Evolutionary conservation across 768 basidiomycete species (phyloP), one percentile per base, ranked within the genome.

Genomic region (Pulveroboletus sp.): DNA sequence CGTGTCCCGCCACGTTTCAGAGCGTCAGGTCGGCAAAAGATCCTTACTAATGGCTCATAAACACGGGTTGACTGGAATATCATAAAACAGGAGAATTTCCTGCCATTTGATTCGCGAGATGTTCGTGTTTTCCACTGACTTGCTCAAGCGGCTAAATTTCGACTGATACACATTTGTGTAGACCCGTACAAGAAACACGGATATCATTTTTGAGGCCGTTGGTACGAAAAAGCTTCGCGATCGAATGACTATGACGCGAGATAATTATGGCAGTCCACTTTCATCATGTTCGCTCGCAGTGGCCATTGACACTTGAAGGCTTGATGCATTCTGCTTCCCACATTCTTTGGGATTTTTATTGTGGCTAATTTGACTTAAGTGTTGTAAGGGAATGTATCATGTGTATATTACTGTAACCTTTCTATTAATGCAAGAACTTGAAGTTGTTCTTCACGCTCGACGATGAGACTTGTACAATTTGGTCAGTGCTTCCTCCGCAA

Each of bases 191-290:
- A 53, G 58, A 41, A 53, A 47, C 13, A 53, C 61, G 4, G 60
- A 60, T 8, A 49, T 63, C 23, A 27, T 53, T 11, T 61, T 61
- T 27, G 60, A 63, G 39, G 44, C 51, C 6, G 44, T 60, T 19
- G 39, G 39, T 29, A 40, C 19, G 17, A 63, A 57, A 29, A 63
- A 53, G 39, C 16, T 51, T 7, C 50, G 47, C 23, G 39, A 52
- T 41, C 57, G 16, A 13, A 34, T 43, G 10, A 46, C 47, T 8
- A 44, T 53, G n/a, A 9, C 38, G 20, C 42, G 35, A 27, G 45
- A 42, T 14, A 35, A 33, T 20, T 9, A n/a, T 2, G 25, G 43
- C 17, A 35, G 34, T 29, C 23, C 39, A 25, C 39, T 40, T 10
- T 27, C 39, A 27, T 40, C 39, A n/a, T 24, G 21, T 39, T 27